Evolutionary conservation across 2,329 filamentous ascomycete genomes (phyloP).

Genomic region (Bimuria novae-zelandiae): DNA sequence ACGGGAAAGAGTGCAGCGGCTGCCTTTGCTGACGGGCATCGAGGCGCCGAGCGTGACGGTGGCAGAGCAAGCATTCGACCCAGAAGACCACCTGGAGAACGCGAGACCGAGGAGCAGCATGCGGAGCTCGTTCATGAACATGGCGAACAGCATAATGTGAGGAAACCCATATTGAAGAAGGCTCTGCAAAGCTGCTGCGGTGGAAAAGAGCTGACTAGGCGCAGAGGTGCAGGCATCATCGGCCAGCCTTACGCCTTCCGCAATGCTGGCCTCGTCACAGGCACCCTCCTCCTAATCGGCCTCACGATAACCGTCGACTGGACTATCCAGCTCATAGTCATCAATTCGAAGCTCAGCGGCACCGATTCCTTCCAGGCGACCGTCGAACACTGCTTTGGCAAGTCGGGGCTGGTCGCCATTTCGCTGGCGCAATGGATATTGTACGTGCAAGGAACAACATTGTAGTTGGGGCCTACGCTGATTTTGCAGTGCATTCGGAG

Average conservation of each 20-base stretch:
- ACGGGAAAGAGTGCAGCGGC: slow-evolving; percentile 55
- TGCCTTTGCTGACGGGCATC: slow-evolving; percentile 79
- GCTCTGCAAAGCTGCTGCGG: neutral
- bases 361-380: slow-evolving; percentile 94
- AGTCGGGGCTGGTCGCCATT: slow-evolving; percentile 85
- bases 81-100: slow-evolving; percentile 63
- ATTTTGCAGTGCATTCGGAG: slow-evolving; percentile 76
- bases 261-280: slow-evolving; percentile 84
- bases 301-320: slow-evolving; percentile 91
- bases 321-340: slow-evolving; percentile 95
- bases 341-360: slow-evolving; percentile 96
- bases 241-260: slow-evolving; percentile 93
- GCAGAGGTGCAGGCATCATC: slow-evolving; percentile 67
- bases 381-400: slow-evolving; percentile 93
- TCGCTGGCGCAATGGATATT: slow-evolving; percentile 95
- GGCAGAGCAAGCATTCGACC: slow-evolving; percentile 60
- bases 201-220: slow-evolving; percentile 18
- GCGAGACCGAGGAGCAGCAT: slow-evolving; percentile 83
- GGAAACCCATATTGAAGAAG: slow-evolving; percentile 12
- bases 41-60: slow-evolving; percentile 80
- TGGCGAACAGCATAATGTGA: slow-evolving; percentile 96
- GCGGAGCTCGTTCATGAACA: slow-evolving; percentile 95
- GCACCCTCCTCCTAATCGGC: slow-evolving; percentile 74
- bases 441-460: slow-evolving; percentile 41
- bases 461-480: slow-evolving; percentile 16